These are phyloP conservation scores for Asterochloris erici DNA, from an alignment of 139 green algal species.

Conservation along the genomic window DNA sequence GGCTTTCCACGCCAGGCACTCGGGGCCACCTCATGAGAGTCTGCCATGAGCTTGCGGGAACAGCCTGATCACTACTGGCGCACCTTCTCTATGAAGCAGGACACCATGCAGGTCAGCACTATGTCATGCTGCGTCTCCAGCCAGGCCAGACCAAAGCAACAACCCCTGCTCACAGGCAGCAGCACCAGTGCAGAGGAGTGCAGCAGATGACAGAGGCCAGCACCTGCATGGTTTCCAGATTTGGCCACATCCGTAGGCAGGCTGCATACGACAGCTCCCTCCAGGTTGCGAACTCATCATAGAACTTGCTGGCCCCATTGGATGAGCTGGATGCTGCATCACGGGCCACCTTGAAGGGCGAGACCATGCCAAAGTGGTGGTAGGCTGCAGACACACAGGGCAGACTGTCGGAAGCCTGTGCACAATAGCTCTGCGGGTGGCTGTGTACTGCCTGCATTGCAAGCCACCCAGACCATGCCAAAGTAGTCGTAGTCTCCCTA, in stretches of 20 bases:
- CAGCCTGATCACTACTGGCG: no score
- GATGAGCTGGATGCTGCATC: neutral
- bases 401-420: no score
- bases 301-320: conserved; percentile 23
- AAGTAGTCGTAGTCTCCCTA: no score
- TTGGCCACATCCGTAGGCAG: conserved; percentile 14
- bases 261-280: conserved; percentile 23
- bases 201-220: neutral
- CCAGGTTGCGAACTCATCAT: conserved; percentile 34
- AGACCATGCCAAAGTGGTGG: conserved; percentile 31
- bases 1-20: no score
- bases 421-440: no score
- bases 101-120: no score
- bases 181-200: neutral
- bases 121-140: no score
- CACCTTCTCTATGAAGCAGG: no score
- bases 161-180: neutral
- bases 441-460: no score
- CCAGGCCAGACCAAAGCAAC: neutral
- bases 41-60: no score
- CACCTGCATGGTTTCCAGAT: conserved; percentile 17
- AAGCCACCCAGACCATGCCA: no score
- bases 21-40: no score
- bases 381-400: conserved; percentile 10
- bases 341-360: conserved; percentile 27